Evolutionary conservation across 1,284 basidiomycete species (phyloP).

Genomic region (Fomitopsis betulina): DNA sequence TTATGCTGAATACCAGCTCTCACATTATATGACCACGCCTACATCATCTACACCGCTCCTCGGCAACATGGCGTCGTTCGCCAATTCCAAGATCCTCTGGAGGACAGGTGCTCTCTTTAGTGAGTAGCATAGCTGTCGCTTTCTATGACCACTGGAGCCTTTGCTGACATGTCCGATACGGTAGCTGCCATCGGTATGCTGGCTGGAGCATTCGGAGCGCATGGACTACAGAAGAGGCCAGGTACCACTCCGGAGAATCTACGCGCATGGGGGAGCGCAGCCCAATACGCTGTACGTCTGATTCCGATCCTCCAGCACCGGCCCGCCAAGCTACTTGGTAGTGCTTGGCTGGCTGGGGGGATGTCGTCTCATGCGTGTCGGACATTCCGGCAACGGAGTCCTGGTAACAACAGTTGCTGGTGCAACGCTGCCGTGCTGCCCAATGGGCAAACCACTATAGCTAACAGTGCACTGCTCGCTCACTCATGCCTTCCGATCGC

Average conservation of each 20-base stretch:
- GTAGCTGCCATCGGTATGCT: conserved; percentile 56
- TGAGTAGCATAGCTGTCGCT: conserved; percentile 3
- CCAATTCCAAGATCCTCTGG: conserved; percentile 22
- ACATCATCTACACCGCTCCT: conserved; percentile 24
- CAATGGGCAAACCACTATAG: neutral
- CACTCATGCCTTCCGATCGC: neutral
- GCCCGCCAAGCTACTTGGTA: neutral
- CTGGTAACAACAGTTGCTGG: neutral
- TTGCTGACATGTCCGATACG: neutral
- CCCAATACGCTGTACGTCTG: conserved; percentile 55
- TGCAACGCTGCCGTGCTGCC: neutral
- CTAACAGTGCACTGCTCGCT: neutral
- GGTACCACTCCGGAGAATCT: conserved; percentile 50
- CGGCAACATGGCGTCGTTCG: conserved; percentile 11
- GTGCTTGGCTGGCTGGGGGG: neutral
- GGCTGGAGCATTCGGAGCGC: conserved; percentile 67
- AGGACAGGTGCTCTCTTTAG: conserved; percentile 26
- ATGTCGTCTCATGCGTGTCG: neutral
- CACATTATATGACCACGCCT: conserved; percentile 6
- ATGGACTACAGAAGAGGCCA: conserved; percentile 47
- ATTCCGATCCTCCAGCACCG: neutral
- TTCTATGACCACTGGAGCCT: neutral
- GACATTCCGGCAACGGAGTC: neutral
- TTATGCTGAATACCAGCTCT: neutral
- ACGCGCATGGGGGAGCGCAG: conserved; percentile 58